Evolutionary conservation across 2,329 filamentous ascomycete genomes (phyloP).

Genomic region (Phialemoniopsis sp.): DNA sequence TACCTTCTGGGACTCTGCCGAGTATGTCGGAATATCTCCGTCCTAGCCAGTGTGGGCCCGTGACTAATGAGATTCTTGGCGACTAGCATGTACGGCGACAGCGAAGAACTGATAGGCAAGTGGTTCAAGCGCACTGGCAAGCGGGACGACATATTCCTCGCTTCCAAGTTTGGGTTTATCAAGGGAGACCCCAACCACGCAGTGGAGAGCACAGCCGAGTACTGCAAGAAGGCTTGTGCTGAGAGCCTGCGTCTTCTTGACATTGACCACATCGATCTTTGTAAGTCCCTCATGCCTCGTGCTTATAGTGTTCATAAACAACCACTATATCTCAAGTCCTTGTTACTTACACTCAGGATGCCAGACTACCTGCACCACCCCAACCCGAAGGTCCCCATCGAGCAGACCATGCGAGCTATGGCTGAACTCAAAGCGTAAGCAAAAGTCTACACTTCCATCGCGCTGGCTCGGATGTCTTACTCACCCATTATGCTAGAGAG

Average conservation of each 20-base stretch:
- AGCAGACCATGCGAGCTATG: slow-evolving; percentile 42
- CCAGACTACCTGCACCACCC: slow-evolving; percentile 45
- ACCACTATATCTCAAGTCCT: too few species aligned
- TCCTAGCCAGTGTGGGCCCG: too few species aligned
- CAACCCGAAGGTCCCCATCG: slow-evolving; percentile 37
- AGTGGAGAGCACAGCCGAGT: slow-evolving; percentile 21
- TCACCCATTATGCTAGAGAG: slow-evolving; percentile 5
- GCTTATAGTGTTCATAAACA: too few species aligned
- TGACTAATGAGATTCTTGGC: too few species aligned
- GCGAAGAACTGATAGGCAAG: slow-evolving; percentile 35
- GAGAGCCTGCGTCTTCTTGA: slow-evolving; percentile 38
- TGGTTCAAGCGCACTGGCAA: slow-evolving; percentile 37
- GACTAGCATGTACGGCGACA: slow-evolving; percentile 17
- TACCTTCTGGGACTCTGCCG: slow-evolving; percentile 5
- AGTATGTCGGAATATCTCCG: not conserved
- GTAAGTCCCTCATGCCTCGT: too few species aligned
- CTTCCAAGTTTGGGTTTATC: slow-evolving; percentile 27
- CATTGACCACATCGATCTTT: slow-evolving; percentile 44
- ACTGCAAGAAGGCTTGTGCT: slow-evolving; percentile 21
- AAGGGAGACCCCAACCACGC: slow-evolving; percentile 15
- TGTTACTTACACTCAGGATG: too few species aligned
- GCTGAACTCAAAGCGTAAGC: slow-evolving; percentile 34
- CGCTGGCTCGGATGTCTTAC: not conserved
- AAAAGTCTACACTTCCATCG: too few species aligned
- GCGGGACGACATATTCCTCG: slow-evolving; percentile 36